phyloP scores from a whole-genome alignment of 2,329 filamentous ascomycete genomes.

The Pseudopyrenochaeta lycopersici region DNA sequence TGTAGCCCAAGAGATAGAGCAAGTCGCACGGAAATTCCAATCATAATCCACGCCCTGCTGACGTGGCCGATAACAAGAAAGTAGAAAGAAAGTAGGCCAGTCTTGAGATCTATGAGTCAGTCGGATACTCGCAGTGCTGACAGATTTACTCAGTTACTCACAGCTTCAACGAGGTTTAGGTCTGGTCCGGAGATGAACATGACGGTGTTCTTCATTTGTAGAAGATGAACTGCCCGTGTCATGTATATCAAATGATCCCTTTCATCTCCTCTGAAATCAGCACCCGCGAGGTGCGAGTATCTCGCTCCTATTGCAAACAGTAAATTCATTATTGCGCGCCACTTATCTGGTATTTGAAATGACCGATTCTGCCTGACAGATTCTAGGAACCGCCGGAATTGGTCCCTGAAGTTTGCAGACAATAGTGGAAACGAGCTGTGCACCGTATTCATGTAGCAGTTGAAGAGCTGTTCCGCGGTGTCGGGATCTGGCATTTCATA shows the following conservation, averaged over 20 bases:
- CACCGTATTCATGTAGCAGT: slow-evolving; percentile 49
- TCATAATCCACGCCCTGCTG: slow-evolving; percentile 46
- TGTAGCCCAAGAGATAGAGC: slow-evolving; percentile 50
- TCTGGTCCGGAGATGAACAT: slow-evolving; percentile 41
- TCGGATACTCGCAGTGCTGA: slow-evolving; percentile 22
- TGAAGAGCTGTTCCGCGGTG: slow-evolving; percentile 43
- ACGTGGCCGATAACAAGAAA: slow-evolving; percentile 38
- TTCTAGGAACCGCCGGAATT: slow-evolving; percentile 26
- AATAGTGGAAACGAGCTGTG: slow-evolving; percentile 44
- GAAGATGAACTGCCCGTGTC: slow-evolving; percentile 36
- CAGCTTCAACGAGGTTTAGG: slow-evolving; percentile 49
- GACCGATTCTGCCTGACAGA: slow-evolving; percentile 13
- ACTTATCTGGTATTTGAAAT: slow-evolving; percentile 28
- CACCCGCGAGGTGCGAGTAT: slow-evolving; percentile 44
- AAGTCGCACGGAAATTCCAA: slow-evolving; percentile 49
- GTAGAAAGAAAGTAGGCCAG: slow-evolving; percentile 34
- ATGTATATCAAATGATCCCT: slow-evolving; percentile 52
- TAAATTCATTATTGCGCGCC: slow-evolving; percentile 52
- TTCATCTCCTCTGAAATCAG: slow-evolving; percentile 38
- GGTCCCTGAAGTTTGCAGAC: slow-evolving; percentile 27
- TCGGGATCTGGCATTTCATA: slow-evolving; percentile 41
- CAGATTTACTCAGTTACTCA: slow-evolving; percentile 25
- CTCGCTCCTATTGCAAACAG: slow-evolving; percentile 54
- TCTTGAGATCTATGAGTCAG: slow-evolving; percentile 15
- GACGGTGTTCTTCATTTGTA: slow-evolving; percentile 27